phyloP scores from a whole-genome alignment of 163 green algal species.

The Coccomyxa subellipsoidea region DNA sequence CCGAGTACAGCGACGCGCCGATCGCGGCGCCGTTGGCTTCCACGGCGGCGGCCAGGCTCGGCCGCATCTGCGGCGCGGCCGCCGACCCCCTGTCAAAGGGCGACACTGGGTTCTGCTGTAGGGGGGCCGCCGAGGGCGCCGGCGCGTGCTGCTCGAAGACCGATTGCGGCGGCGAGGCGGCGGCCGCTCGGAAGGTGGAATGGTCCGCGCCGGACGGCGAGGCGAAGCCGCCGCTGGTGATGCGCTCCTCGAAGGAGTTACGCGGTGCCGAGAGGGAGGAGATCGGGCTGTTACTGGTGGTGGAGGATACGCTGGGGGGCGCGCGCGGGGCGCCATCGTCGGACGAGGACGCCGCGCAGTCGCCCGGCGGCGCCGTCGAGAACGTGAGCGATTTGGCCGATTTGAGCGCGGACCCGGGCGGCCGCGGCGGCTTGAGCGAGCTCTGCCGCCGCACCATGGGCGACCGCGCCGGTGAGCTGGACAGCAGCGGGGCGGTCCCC shows the following conservation, averaged over 20 bases:
- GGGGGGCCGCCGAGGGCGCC: no score
- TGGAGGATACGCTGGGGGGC: background rate
- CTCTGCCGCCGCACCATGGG: background rate
- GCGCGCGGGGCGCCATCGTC: background rate
- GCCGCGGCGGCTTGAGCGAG: background rate
- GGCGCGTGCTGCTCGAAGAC: background rate
- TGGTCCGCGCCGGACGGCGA: background rate
- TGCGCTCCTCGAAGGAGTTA: background rate
- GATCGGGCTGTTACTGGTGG: background rate
- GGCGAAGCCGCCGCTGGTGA: background rate
- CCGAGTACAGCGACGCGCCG: background rate
- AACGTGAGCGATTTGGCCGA: background rate
- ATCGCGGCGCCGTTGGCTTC: background rate
- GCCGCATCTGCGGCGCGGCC: background rate
- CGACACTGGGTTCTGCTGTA: background rate
- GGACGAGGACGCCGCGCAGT: background rate
- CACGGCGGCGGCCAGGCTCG: background rate
- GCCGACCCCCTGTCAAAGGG: background rate
- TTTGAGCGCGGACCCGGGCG: background rate
- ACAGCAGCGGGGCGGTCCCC: background rate
- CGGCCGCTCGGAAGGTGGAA: background rate
- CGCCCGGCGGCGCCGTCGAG: background rate
- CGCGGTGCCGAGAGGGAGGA: background rate
- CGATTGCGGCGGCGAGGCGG: background rate
- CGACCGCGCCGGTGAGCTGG: background rate